These are phyloP conservation scores for Myriosclerotinia duriaeana DNA, from an alignment of 2,329 filamentous ascomycete genomes.

Conservation along the genomic window DNA sequence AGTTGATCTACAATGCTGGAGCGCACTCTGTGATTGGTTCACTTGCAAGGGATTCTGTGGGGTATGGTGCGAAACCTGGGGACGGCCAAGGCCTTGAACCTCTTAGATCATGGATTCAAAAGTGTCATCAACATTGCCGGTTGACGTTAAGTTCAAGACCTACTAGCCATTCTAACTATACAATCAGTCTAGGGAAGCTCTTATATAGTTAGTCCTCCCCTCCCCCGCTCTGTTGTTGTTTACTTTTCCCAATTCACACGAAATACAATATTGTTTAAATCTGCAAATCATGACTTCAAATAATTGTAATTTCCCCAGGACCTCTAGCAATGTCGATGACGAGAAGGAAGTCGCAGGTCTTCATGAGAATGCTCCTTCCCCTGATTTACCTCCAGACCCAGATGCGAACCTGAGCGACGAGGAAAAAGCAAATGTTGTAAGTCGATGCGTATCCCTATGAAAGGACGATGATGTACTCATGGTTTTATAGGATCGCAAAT, in stretches of 20 bases:
- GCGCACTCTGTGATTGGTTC: neutral
- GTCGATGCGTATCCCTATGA: slow-evolving; percentile 30
- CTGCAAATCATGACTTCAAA: slow-evolving; percentile 8
- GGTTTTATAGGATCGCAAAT: slow-evolving; percentile 54
- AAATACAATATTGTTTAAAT: neutral
- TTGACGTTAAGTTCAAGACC: neutral
- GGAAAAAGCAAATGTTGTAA: slow-evolving; percentile 61
- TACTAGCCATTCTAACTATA: neutral
- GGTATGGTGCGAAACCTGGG: neutral
- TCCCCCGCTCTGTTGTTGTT: neutral
- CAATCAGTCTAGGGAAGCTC: neutral
- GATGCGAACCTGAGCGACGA: slow-evolving; percentile 65
- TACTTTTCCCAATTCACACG: neutral
- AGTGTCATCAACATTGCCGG: neutral
- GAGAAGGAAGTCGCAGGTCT: slow-evolving; percentile 19
- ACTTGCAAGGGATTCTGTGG: neutral
- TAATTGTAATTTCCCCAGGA: neutral
- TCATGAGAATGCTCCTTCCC: slow-evolving; percentile 2
- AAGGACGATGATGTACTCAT: neutral
- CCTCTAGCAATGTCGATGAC: neutral
- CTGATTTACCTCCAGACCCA: slow-evolving; percentile 47
- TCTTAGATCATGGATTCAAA: neutral
- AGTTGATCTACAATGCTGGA: neutral
- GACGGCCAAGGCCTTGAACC: neutral
- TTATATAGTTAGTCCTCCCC: neutral